Evolutionary conservation across 306 rosid species (phyloP), one percentile per base, ranked within the genome.

Genomic region (Dalbergia cultrata): DNA sequence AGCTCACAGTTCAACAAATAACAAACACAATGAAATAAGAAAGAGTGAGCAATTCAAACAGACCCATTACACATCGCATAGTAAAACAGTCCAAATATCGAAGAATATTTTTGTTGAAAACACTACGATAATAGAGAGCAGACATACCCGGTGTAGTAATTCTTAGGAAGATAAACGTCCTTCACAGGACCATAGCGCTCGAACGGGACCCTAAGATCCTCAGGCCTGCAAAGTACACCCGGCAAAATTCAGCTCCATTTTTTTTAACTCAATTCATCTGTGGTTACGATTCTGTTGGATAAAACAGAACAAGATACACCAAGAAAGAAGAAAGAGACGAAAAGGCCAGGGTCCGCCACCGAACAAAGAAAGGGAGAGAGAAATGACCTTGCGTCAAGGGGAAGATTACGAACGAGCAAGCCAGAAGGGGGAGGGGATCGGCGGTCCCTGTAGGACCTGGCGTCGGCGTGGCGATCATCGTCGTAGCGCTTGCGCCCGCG

Each of bases 141-240:
- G 22, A 35, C 83, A 74, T 87, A 96, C 99, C 98, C 91, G 56
- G 97, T 93, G 86, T 93, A 82, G 80, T 90, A 96, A 85, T 96
- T 93, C 87, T 89, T 93, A 7, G 99, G 99, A 64, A 96, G 94
- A 89, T 96, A 96, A 52, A 96, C 99, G 75, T 96, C 99, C 90
- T 93, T 96, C 85, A 96, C 97, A 5, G 96, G 94, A 69, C 99
- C 99, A 89, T 11, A 96, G 35, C 99, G 98, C 81, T 93, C 99
- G 63, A 96, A 96, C 9, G 94, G 97, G 45, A 7, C 78, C 91
- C 97, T 89, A 35, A 92, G 98, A 84, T 92, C 97, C 45, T 94
- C 98, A 3, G 91, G 89, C 87, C 97, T 94, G 91, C 70, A 77
- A 21, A 76, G 21, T 45, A 67, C 26, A 80, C 75, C 72, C 8